Evolutionary conservation across 805 yeast species (phyloP).

Genomic region (Teunomyces atbi): DNA sequence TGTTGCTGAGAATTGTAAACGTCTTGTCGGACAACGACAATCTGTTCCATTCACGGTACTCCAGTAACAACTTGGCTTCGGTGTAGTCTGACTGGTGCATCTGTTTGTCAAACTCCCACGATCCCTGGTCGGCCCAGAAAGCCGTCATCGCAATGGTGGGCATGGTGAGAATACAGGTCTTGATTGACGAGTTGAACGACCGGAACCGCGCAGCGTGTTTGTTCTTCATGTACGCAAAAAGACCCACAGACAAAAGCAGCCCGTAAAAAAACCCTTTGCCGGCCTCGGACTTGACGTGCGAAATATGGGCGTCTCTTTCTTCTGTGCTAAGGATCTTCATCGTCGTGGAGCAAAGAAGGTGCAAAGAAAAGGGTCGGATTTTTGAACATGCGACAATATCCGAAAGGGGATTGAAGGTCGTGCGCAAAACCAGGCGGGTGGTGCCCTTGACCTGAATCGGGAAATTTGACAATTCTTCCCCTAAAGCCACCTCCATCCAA

Average conservation of each 20-base stretch:
- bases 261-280: conserved; percentile 40
- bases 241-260: conserved; percentile 27
- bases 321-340: conserved; percentile 40
- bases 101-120: conserved; percentile 40
- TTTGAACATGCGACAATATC: no score
- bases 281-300: conserved; percentile 36
- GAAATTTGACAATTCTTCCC: no score
- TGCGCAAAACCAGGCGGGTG: no score
- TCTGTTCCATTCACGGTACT: conserved; percentile 34
- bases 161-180: conserved; percentile 36
- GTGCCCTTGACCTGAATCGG: no score
- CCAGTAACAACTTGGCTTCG: conserved; percentile 30
- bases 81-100: conserved; percentile 32
- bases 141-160: conserved; percentile 40
- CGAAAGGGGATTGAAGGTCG: no score
- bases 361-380: no score
- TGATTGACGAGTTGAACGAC: conserved; percentile 37
- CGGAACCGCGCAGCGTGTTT: conserved; percentile 34
- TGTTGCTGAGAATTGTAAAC: conserved; percentile 23
- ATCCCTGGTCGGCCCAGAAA: conserved; percentile 45
- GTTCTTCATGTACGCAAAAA: conserved; percentile 30
- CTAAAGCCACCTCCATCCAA: no score
- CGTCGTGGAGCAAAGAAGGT: background rate
- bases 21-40: conserved; percentile 30
- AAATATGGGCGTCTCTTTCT: conserved; percentile 40